Conservation (phyloP, 2,329 filamentous ascomycete species). For the Aspergillus caelatus region DNA sequence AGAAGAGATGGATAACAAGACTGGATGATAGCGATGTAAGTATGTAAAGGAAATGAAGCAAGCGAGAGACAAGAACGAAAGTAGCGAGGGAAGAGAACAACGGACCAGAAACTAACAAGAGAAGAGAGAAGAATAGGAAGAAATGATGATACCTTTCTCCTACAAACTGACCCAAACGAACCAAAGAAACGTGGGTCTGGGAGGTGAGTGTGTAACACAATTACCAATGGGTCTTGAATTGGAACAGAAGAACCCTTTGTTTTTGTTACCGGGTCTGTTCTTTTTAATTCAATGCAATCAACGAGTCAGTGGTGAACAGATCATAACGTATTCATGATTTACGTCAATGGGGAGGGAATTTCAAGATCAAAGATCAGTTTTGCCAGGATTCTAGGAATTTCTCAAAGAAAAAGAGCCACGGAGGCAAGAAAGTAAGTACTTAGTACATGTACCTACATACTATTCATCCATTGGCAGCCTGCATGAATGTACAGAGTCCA, state of each 20-base stretch:
- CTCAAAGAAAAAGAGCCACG: background rate
- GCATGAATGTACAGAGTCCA: background rate
- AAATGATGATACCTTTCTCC: slow-evolving; percentile 23
- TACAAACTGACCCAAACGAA: slow-evolving; percentile 7
- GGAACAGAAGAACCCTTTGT: background rate
- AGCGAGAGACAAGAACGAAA: slow-evolving; percentile 6
- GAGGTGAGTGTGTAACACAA: slow-evolving; percentile 11
- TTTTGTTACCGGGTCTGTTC: background rate
- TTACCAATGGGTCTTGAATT: slow-evolving; percentile 1
- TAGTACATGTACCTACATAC: background rate
- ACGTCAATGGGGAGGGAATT: background rate
- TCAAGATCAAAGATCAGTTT: background rate
- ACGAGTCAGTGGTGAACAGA: background rate
- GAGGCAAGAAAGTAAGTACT: background rate
- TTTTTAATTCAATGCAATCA: background rate
- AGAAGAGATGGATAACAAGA: slow-evolving; percentile 10
- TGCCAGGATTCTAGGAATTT: background rate
- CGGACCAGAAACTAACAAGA: slow-evolving; percentile 8
- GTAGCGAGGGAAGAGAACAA: slow-evolving; percentile 5
- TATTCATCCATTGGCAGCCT: background rate
- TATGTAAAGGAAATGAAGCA: slow-evolving; percentile 10
- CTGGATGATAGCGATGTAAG: background rate
- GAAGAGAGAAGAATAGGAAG: slow-evolving; percentile 14
- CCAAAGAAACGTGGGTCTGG: slow-evolving; percentile 16
- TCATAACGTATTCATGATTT: background rate